Percentiles rank a stretch among this genome's conserved stretches.
Conservation (phyloP, 208 protist genomes). For the Acanthamoeba culbertsoni region DNA sequence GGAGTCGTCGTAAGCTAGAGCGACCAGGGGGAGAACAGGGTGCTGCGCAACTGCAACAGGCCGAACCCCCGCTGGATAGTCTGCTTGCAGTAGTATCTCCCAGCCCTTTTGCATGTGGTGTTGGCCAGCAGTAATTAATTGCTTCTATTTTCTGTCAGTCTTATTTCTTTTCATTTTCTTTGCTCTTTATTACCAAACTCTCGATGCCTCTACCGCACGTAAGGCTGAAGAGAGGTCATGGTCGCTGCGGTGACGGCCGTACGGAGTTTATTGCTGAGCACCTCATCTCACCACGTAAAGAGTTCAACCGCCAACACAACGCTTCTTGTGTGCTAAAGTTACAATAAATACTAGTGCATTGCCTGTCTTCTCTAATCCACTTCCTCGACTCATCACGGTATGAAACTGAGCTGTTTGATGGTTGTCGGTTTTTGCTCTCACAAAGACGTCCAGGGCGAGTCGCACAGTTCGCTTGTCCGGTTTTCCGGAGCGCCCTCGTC, state of each 20-base stretch:
- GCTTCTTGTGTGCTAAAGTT: constrained; percentile 11
- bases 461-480: background rate
- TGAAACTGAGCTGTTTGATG: background rate
- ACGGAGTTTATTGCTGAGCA: too few species aligned
- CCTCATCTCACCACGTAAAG: too few species aligned
- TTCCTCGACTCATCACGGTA: background rate
- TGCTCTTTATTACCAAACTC: too few species aligned
- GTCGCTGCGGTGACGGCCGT: too few species aligned
- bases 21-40: constrained; percentile 3
- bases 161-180: too few species aligned
- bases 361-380: background rate
- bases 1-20: constrained; percentile 6
- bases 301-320: too few species aligned
- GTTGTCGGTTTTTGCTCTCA: background rate
- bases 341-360: background rate
- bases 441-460: background rate
- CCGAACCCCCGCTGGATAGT: background rate
- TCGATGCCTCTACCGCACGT: too few species aligned
- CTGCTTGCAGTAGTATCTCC: background rate
- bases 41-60: background rate
- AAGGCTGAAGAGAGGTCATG: too few species aligned
- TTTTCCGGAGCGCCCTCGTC: background rate
- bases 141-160: too few species aligned
- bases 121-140: too few species aligned
- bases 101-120: background rate